Base-by-base conservation (phyloP, 768 basidiomycete genomes). In the Xerocomellus chrysenteron region DNA sequence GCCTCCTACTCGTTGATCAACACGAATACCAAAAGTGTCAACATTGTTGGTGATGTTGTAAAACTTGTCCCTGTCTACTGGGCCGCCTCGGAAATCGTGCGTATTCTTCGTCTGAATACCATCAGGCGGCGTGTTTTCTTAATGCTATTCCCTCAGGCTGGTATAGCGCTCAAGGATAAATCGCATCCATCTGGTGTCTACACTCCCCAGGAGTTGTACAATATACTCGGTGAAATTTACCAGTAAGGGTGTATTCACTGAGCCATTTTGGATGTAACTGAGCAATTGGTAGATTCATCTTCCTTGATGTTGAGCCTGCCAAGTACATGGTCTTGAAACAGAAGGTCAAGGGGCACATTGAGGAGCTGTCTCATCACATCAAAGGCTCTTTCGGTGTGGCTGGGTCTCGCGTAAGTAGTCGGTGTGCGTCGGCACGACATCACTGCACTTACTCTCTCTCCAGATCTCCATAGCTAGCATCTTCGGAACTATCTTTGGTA, bases 161-260 rank as follows among this genome's bases (percentile, higher is more conserved):
- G 89, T 14, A 84, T 93, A 55, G 69, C 76, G n/a, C 74, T 92
- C 52, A 90, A 87, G 73, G 81, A 80, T 2, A 79, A 79, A 52
- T 62, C 78, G 3, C 66, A 78, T 14, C 75, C 77, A 24, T 63
- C 75, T n/a, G 90, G 86, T n/a, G 73, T 74, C 36, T 89, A 83
- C 64, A 86, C 86, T 2, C 78, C 85, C 33, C 61, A 73, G 42
- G 80, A 89, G 63, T 72, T 93, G 43, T 88, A 81, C 59, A 70
- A 77, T 17, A 84, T 85, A 39, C 78, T 92, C 9, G 76, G 80
- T 26, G 85, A 88, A 21, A 86, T 92, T 50, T 92, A 91, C 69
- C 73, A 82, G 85, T 90, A 28, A 62, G 71, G 19, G 33, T 37
- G n/a, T 9, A 28, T 11, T 11, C 16, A 6, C 4, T 12, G 28